Evolutionary conservation across 2,329 filamentous ascomycete genomes (phyloP).

Genomic region (Botryotinia globosa): DNA sequence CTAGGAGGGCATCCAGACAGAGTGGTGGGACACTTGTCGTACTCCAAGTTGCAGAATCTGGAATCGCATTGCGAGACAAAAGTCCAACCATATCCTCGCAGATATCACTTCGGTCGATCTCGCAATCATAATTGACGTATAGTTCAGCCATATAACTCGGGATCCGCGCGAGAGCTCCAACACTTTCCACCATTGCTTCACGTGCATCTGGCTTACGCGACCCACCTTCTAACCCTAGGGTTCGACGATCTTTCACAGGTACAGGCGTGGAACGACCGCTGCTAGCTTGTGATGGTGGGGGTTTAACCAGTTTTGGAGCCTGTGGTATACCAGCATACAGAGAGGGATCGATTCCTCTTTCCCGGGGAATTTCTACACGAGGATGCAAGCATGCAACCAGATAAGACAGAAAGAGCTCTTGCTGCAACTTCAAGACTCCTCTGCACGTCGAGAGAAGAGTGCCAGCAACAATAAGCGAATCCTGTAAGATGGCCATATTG

Average conservation of each 20-base stretch:
- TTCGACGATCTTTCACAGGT: constrained; percentile 86
- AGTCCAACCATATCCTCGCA: constrained; percentile 95
- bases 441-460: constrained; percentile 89
- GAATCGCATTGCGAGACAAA: constrained; percentile 88
- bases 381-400: constrained; percentile 91
- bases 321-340: constrained; percentile 93
- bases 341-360: constrained; percentile 84
- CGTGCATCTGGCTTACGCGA: constrained; percentile 89
- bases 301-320: constrained; percentile 82
- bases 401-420: constrained; percentile 94
- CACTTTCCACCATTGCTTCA: constrained; percentile 97
- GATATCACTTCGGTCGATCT: constrained; percentile 83
- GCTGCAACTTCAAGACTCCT: constrained; percentile 87
- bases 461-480: constrained; percentile 86
- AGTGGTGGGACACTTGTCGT: constrained; percentile 96
- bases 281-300: constrained; percentile 64
- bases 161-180: constrained; percentile 87
- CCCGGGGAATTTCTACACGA: constrained; percentile 87
- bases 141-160: constrained; percentile 92
- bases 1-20: constrained; percentile 85
- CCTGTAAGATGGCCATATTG: constrained; percentile 91
- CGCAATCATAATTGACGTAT: constrained; percentile 97
- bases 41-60: constrained; percentile 97
- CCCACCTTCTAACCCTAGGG: constrained; percentile 87
- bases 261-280: constrained; percentile 90